Percentiles rank a stretch among this genome's conserved stretches.
Conservation (phyloP, 371 early-diverging fungal species). For the Blyttiomyces sp. region DNA sequence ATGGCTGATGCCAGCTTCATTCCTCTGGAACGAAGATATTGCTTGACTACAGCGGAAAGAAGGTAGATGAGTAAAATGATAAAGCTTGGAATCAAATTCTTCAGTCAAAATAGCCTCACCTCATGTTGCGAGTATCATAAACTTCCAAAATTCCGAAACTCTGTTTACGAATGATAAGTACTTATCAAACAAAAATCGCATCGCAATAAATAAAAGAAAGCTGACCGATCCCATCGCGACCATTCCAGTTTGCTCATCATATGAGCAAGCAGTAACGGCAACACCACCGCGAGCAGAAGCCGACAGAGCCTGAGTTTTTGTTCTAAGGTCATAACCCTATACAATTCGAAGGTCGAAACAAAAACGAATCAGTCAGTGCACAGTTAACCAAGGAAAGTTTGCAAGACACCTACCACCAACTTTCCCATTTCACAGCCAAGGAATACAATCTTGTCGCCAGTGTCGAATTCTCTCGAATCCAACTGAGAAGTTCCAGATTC, state of each 20-base stretch:
- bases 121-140: too few relatives aligned
- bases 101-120: too few relatives aligned
- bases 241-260: not conserved
- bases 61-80: not conserved
- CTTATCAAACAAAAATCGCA: too few relatives aligned
- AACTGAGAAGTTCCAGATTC: not conserved
- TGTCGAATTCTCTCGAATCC: slow-evolving; percentile 4
- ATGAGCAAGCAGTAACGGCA: slow-evolving; percentile 3
- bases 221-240: slow-evolving; percentile 1
- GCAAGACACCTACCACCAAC: not conserved
- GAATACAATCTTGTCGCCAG: slow-evolving; percentile 4
- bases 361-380: not conserved
- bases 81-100: too few relatives aligned
- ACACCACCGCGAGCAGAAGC: not conserved
- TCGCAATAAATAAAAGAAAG: too few relatives aligned
- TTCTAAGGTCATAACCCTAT: not conserved
- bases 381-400: not conserved
- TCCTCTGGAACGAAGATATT: slow-evolving; percentile 8
- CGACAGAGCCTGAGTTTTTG: not conserved
- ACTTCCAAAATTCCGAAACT: too few relatives aligned
- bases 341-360: not conserved
- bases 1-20: slow-evolving; percentile 7
- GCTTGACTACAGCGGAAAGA: not conserved
- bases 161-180: too few relatives aligned
- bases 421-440: not conserved